Base-by-base conservation (phyloP, 371 early-diverging fungal species). In the Apophysomyces variabilis region DNA sequence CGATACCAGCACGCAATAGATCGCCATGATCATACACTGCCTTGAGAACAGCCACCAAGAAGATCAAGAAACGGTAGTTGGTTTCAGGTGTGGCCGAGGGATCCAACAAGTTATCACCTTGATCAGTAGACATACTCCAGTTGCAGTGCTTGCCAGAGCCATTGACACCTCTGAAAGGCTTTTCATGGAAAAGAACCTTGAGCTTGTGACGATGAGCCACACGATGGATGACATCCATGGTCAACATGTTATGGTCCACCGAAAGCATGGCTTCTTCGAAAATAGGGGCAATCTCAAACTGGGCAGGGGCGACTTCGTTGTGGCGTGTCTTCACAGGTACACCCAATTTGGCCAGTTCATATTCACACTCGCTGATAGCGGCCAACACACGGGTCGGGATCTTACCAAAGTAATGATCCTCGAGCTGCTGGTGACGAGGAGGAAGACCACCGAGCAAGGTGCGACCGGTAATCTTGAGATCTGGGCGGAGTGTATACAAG, bases 131-230 rank as follows among this genome's bases (percentile, higher is more conserved):
- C 77, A 99, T 79, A 74, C 97, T 91, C 98, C 98, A 99, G 92
- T 99, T 99, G 89, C 96, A 96, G 87, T 98, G 99, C 89, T 99
- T 99, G 67, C 99, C 98, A 38, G 94, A 94, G 43, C 99, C 99
- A 80, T 99, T 99, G 80, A 99, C 89, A 63, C 99, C 98, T 79
- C 93, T 92, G 90, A 97, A 99, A 47, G 99, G 99, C 89, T 99
- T 99, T 86, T 97, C 98, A 89, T 99, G 99, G 91, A 92, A 97
- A 45, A 99, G 89, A 57, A 93, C 93, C 89, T 95, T 95, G 69
- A 98, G 89, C 81, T 93, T 92, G 90, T 99, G 94, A 66, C 94
- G 91, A 85, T 97, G 96, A 21, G 99, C 96, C 62, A 96, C 95
- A 83, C 93, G 93, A 87, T 96, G 95, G 62, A 98, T 84, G 54